phyloP scores from a whole-genome alignment of 2,329 filamentous ascomycete species.

The Claviceps pazoutovae region DNA sequence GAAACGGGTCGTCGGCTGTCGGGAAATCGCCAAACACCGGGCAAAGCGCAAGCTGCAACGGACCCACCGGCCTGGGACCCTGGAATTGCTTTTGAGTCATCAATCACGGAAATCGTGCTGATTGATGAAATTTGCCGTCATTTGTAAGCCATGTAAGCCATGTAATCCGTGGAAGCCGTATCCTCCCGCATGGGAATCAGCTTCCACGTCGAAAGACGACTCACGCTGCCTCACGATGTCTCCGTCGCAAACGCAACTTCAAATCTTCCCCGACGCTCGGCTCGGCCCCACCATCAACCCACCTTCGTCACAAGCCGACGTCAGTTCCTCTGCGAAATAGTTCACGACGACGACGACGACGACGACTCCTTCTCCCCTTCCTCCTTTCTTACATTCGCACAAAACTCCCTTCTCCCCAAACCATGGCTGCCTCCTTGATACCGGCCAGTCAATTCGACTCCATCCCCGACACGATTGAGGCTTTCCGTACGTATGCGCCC shows the following conservation, averaged over 20 bases:
- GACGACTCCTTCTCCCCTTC: background rate
- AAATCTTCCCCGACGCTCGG: no score
- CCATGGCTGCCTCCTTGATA: constrained; percentile 38
- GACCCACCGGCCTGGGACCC: background rate
- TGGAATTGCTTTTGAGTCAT: no score
- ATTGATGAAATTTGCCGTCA: no score
- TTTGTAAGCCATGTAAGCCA: no score
- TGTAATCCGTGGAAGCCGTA: no score
- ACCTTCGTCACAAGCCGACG: background rate
- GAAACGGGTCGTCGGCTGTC: background rate
- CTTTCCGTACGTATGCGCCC: constrained; percentile 41
- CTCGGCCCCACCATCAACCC: no score
- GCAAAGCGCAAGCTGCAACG: background rate
- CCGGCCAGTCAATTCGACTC: constrained; percentile 44
- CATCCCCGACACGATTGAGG: constrained; percentile 49
- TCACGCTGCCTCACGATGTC: no score
- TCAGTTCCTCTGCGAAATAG: background rate
- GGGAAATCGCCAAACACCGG: background rate
- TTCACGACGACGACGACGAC: background rate
- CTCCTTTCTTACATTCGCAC: background rate
- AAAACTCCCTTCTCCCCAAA: background rate
- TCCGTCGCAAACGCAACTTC: no score
- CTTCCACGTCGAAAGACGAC: no score
- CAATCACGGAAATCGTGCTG: no score
- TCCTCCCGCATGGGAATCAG: no score